Base-by-base conservation (phyloP, 2,329 filamentous ascomycete genomes). In the Verruconis gallopava region DNA sequence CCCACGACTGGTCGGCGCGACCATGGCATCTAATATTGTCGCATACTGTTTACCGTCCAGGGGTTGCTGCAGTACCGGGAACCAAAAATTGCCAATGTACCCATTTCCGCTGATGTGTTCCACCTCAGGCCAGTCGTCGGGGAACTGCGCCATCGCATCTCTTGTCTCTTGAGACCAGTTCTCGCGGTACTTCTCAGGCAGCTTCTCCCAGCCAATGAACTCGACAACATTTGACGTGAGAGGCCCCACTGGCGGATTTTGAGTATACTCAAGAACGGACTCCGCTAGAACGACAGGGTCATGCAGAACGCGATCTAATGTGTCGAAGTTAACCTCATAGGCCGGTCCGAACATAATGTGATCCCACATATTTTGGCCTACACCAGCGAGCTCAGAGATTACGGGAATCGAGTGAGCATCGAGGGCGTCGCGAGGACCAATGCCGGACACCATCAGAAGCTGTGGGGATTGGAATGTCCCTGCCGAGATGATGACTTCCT, bases 401-500 rank as follows among this genome's bases (percentile, higher is more conserved):
- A 56, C 40, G 1, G 50, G 46, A 37, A 65, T 63, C 9, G 46
- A 20, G 11, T 6, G 17, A 9, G 9, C 38, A 11, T 33, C 44
- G 2, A 71, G 60, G 28, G 69, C 57, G 0, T 56, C 53, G 9
- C 56, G 51, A 0, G 68, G 68, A 0, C 70, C 70, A 44, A 66
- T 54, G 1, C 71, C 70, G 33, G 66, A 70, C 3, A 71, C 60
- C 58, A 71, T 69, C 4, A 74, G 58, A 4, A 73, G 54, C 46
- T 75, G 69, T 0, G 72, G 72, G 0, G 68, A 66, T 49, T 73
- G 71, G 51, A 69, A 71, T 2, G 63, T 59, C 4, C 73, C 73
- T 2, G 65, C 68, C 1, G 69, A 63, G 2, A 77, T 44, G 32
- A 67, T 64, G 2, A 65, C 59, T 48, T 76, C 73, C 21, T 58